Evolutionary conservation across 1,284 basidiomycete genomes (phyloP).

Genomic region (Marasmius oreades): DNA sequence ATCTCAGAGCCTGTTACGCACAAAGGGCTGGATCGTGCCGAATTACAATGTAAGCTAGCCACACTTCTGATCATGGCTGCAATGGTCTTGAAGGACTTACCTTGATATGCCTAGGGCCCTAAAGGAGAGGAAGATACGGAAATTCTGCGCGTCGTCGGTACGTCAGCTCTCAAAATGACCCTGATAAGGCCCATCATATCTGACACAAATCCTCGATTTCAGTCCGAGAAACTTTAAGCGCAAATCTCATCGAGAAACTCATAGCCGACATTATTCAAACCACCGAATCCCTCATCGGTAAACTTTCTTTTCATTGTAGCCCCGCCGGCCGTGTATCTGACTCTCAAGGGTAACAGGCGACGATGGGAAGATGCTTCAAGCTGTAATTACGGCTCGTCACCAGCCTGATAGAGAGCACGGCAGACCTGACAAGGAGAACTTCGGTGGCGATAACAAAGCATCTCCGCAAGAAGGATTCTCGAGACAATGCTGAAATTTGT

Average conservation of each 20-base stretch:
- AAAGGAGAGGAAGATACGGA: slow-evolving; percentile 48
- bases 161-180: neutral
- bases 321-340: no score
- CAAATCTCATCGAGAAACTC: slow-evolving; percentile 42
- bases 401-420: slow-evolving; percentile 35
- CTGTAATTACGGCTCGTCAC: slow-evolving; percentile 14
- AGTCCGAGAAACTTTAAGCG: slow-evolving; percentile 51
- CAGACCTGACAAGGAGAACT: slow-evolving; percentile 33
- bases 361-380: slow-evolving; percentile 6
- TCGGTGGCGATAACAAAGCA: slow-evolving; percentile 23
- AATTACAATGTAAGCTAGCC: slow-evolving; percentile 43
- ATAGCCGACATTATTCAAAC: slow-evolving; percentile 41
- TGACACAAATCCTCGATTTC: slow-evolving; percentile 15
- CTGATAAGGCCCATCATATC: neutral
- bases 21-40: slow-evolving; percentile 63
- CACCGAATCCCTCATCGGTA: slow-evolving; percentile 37
- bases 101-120: slow-evolving; percentile 36
- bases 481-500: slow-evolving; percentile 29
- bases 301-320: slow-evolving; percentile 8
- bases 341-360: slow-evolving; percentile 1
- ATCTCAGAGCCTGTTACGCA: slow-evolving; percentile 43
- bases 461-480: slow-evolving; percentile 30
- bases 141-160: slow-evolving; percentile 59
- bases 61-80: neutral
- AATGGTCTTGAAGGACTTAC: no score